Conservation (phyloP, 495 filamentous ascomycete genomes). For the Hyaloscypha finlandica region DNA sequence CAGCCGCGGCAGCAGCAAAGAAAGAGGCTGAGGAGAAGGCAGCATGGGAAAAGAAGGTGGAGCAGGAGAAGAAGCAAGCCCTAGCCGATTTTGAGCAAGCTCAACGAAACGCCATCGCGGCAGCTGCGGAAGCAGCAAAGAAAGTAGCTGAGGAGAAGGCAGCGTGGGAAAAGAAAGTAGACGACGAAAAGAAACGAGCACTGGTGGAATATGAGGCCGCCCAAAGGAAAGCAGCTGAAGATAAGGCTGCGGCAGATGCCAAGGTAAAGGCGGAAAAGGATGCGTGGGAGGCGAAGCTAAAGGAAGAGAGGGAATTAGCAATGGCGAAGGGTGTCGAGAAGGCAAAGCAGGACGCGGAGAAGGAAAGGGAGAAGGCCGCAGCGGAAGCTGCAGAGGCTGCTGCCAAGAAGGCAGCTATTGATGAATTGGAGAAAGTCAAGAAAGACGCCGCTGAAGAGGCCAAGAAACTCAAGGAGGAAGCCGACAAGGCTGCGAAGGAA, state of each 20-base stretch:
- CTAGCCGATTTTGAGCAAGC: slow-evolving; percentile 33
- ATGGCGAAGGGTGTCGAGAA: slow-evolving; percentile 26
- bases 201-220: slow-evolving; percentile 34
- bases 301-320: slow-evolving; percentile 27
- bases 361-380: slow-evolving; percentile 32
- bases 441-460: slow-evolving; percentile 26
- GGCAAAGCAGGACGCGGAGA: slow-evolving; percentile 24
- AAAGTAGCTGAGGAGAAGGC: slow-evolving; percentile 27
- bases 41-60: slow-evolving; percentile 23
- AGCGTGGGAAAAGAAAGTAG: slow-evolving; percentile 25
- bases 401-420: slow-evolving; percentile 39
- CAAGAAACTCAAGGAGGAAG: slow-evolving; percentile 22
- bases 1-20: slow-evolving; percentile 29
- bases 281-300: slow-evolving; percentile 39
- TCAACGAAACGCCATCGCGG: slow-evolving; percentile 40
- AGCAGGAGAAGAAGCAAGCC: slow-evolving; percentile 26
- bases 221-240: slow-evolving; percentile 41
- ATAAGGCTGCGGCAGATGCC: slow-evolving; percentile 29
- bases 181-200: slow-evolving; percentile 26
- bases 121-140: slow-evolving; percentile 29
- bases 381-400: slow-evolving; percentile 42
- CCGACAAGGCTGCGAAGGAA: slow-evolving; percentile 36
- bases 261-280: slow-evolving; percentile 38
- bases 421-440: slow-evolving; percentile 43
- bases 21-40: slow-evolving; percentile 33